Percentiles rank a stretch among this genome's conserved stretches.
phyloP scores from a whole-genome alignment of 768 basidiomycete genomes.

The Amanita exitialis region DNA sequence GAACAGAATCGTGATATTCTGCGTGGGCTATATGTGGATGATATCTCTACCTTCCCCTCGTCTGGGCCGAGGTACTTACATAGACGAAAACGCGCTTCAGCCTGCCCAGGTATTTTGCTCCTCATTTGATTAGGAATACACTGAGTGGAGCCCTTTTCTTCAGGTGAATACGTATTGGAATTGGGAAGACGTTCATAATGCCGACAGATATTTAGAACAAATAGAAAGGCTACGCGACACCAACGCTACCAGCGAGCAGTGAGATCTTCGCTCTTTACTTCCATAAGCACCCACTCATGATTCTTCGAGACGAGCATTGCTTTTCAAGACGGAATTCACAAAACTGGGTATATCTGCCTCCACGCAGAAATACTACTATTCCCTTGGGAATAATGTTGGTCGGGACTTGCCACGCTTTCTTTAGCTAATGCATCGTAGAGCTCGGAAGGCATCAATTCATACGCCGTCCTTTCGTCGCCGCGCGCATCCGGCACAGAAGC shows the following conservation, averaged over 20 bases:
- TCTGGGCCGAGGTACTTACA: slow-evolving; percentile 63
- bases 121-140: background rate
- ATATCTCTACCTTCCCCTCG: slow-evolving; percentile 57
- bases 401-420: background rate
- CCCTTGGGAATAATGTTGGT: slow-evolving; percentile 40
- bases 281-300: background rate
- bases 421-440: slow-evolving; percentile 24
- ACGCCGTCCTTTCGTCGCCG: slow-evolving; percentile 74
- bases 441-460: slow-evolving; percentile 66
- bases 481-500: slow-evolving; percentile 91
- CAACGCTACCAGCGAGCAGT: slow-evolving; percentile 68
- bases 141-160: background rate
- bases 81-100: slow-evolving; percentile 94
- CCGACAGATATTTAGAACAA: slow-evolving; percentile 70
- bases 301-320: slow-evolving; percentile 48
- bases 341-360: slow-evolving; percentile 65
- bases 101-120: slow-evolving; percentile 63
- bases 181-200: slow-evolving; percentile 83
- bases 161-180: slow-evolving; percentile 89
- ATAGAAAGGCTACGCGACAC: slow-evolving; percentile 52
- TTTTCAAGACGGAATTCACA: slow-evolving; percentile 54
- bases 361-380: slow-evolving; percentile 58
- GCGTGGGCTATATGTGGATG: slow-evolving; percentile 76
- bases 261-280: slow-evolving; percentile 20
- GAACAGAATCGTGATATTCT: slow-evolving; percentile 45